phyloP scores from a whole-genome alignment of 768 basidiomycete genomes.

The Tylopilus sp. region DNA sequence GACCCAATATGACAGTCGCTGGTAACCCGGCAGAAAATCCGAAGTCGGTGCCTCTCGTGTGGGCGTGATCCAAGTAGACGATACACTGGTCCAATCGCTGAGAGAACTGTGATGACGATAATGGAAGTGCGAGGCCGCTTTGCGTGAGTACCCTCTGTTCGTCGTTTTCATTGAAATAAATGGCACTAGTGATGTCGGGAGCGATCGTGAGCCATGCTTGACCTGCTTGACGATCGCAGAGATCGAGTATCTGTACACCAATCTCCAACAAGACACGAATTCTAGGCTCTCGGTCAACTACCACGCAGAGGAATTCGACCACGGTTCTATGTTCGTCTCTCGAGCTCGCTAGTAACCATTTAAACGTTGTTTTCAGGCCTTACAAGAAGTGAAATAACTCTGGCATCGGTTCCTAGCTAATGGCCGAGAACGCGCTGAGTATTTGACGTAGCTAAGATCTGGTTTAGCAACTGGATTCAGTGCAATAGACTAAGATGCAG shows the following conservation, averaged over 20 bases:
- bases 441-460: conserved; percentile 15
- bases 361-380: not conserved
- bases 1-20: not conserved
- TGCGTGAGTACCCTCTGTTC: not conserved
- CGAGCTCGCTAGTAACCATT: not conserved
- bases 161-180: not conserved
- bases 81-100: not conserved
- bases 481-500: too few relatives aligned
- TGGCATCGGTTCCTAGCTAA: not conserved
- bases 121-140: conserved; percentile 33
- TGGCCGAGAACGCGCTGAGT: conserved; percentile 8
- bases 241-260: conserved; percentile 51
- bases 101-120: conserved; percentile 38
- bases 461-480: not conserved
- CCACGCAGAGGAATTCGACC: not conserved
- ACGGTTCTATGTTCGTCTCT: too few relatives aligned
- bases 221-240: conserved; percentile 39
- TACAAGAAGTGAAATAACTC: not conserved
- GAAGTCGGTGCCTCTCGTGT: not conserved
- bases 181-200: conserved; percentile 16
- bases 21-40: not conserved
- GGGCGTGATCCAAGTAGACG: not conserved
- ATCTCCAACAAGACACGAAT: conserved; percentile 49
- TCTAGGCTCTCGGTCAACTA: not conserved
- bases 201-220: conserved; percentile 11